Conservation (phyloP, 2,329 filamentous ascomycete species). For the Stachybotrys echinatus region DNA sequence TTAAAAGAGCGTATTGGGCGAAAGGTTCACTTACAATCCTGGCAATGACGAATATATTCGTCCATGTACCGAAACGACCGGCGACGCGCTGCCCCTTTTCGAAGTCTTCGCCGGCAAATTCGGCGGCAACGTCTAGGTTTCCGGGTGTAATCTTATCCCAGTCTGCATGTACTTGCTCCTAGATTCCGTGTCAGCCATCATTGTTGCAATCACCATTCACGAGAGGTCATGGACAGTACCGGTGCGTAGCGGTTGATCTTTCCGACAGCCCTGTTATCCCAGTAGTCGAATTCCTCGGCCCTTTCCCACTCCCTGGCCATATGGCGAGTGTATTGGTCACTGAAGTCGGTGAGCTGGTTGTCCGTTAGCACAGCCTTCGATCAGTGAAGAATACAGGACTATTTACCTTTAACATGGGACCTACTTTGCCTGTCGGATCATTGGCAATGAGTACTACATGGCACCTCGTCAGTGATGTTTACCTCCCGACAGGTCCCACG, state of each 20-base stretch:
- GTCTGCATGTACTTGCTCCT: constrained; percentile 1
- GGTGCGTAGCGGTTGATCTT: constrained; percentile 1
- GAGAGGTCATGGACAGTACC: too few relatives aligned
- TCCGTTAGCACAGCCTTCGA: background rate
- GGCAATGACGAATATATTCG: constrained; percentile 20
- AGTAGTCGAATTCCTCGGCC: background rate
- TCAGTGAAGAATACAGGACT: too few relatives aligned
- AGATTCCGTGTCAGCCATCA: background rate
- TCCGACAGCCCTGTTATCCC: background rate
- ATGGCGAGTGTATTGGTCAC: background rate
- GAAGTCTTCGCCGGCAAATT: background rate
- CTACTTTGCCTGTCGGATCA: background rate
- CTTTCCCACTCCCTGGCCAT: background rate
- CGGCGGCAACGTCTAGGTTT: background rate
- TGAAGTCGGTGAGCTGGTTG: background rate
- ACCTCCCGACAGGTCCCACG: background rate
- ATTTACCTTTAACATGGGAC: background rate
- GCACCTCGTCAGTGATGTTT: background rate
- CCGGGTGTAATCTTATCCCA: background rate
- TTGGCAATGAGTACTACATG: background rate
- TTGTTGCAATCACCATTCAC: background rate
- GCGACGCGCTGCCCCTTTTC: constrained; percentile 9
- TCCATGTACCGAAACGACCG: constrained; percentile 22
- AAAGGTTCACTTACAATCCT: constrained; percentile 15
- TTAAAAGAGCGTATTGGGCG: too few relatives aligned